A percentile compares a stretch with the other conserved stretches of the same genome.
These are phyloP conservation scores for Plasmodium cynomolgi DNA, from an alignment of 169 alveolate genomes.

Conservation along the genomic window DNA sequence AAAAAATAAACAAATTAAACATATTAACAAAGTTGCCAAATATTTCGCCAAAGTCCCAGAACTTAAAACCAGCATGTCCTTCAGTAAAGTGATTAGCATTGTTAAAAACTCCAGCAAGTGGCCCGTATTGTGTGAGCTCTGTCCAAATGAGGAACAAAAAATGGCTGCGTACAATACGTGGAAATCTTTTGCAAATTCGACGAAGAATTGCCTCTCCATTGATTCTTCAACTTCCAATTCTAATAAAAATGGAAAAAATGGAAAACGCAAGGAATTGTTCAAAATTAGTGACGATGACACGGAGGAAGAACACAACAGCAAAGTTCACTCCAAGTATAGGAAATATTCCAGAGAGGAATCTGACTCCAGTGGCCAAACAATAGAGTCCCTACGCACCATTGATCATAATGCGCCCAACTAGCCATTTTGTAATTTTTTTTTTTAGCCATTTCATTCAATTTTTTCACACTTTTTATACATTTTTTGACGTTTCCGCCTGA, in stretches of 20 bases:
- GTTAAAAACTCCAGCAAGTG: slow-evolving; percentile 63
- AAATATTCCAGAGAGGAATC: slow-evolving; percentile 56
- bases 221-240: slow-evolving; percentile 53
- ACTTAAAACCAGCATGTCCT: slow-evolving; percentile 64
- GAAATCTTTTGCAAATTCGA: slow-evolving; percentile 40
- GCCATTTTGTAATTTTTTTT: slow-evolving; percentile 8
- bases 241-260: slow-evolving; percentile 18
- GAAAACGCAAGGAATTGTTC: slow-evolving; percentile 15
- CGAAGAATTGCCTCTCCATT: slow-evolving; percentile 17
- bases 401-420: slow-evolving; percentile 52
- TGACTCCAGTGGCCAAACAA: slow-evolving; percentile 68
- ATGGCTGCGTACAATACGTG: slow-evolving; percentile 61
- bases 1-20: slow-evolving; percentile 36
- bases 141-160: slow-evolving; percentile 71
- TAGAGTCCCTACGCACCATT: slow-evolving; percentile 67
- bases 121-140: slow-evolving; percentile 38
- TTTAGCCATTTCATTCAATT: background rate
- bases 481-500: background rate
- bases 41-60: slow-evolving; percentile 39
- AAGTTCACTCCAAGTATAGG: slow-evolving; percentile 14
- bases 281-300: slow-evolving; percentile 37
- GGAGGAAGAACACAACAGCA: slow-evolving; percentile 21
- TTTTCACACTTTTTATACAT: background rate
- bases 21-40: slow-evolving; percentile 71
- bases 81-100: slow-evolving; percentile 52